A percentile compares a stretch with the other conserved stretches of the same genome.
phyloP scores from a whole-genome alignment of 495 filamentous ascomycete species.

The Penicillium macrosclerotiorum region DNA sequence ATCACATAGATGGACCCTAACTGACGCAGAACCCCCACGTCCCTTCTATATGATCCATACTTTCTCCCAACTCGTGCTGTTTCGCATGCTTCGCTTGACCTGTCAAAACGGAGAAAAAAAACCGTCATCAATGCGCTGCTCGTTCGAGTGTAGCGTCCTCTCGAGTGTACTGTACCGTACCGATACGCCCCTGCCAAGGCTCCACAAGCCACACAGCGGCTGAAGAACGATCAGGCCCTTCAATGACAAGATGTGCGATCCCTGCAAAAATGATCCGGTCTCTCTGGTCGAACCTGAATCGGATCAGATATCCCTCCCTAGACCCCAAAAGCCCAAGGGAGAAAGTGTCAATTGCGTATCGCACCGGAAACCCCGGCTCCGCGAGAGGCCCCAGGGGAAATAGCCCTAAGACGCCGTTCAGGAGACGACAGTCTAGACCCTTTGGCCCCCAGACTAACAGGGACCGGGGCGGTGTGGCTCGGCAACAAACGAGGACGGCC shows the following conservation, averaged over 20 bases:
- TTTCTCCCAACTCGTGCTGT: constrained; percentile 10
- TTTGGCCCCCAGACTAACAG: constrained; percentile 3
- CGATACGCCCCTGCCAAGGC: constrained; percentile 7
- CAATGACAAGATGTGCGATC: constrained; percentile 1
- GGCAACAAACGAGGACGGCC: too few relatives aligned
- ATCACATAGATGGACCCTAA: too few relatives aligned
- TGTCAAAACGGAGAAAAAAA: constrained; percentile 6
- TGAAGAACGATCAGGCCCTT: constrained; percentile 1
- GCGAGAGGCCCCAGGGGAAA: not conserved
- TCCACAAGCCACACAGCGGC: constrained; percentile 19
- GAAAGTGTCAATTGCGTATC: not conserved
- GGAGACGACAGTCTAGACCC: constrained; percentile 23
- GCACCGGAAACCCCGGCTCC: not conserved
- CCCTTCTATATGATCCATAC: not conserved
- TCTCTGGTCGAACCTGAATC: not conserved
- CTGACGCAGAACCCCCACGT: too few relatives aligned
- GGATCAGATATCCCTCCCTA: not conserved
- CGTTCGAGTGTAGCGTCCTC: not conserved
- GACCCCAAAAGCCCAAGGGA: not conserved
- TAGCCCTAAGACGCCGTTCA: constrained; percentile 12
- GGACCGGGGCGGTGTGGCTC: not conserved
- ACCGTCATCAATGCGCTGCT: not conserved
- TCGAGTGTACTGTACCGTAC: too few relatives aligned
- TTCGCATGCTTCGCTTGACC: not conserved
- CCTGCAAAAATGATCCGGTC: constrained; percentile 1